These are phyloP conservation scores for Leptosphaerulina australis DNA, from an alignment of 2,329 filamentous ascomycete species.

Conservation along the genomic window DNA sequence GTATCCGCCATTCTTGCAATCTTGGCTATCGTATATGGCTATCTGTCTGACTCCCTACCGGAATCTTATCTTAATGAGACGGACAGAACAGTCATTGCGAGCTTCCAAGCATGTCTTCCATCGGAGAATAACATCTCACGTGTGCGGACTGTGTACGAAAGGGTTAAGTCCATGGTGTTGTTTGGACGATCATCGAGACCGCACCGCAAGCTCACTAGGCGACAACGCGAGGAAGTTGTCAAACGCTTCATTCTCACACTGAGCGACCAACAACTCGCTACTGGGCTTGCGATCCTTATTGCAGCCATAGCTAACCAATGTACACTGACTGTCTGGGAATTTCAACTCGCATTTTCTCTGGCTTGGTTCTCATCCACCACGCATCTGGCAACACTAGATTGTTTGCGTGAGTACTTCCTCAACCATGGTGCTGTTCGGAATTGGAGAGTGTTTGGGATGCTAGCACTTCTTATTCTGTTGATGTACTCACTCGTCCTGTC, in stretches of 20 bases:
- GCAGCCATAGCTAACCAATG: conserved; percentile 26
- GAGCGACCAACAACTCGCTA: conserved; percentile 34
- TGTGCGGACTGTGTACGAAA: background rate
- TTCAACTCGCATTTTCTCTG: conserved; percentile 22
- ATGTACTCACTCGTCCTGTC: conserved; percentile 3
- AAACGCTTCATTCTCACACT: conserved; percentile 33
- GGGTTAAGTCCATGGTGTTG: background rate
- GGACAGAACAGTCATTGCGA: conserved; percentile 17
- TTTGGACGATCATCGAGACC: background rate
- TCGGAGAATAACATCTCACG: background rate
- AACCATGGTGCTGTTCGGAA: conserved; percentile 16
- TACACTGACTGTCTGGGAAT: conserved; percentile 23
- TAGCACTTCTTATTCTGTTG: conserved; percentile 10
- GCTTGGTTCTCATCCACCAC: conserved; percentile 36
- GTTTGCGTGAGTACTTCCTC: conserved; percentile 24
- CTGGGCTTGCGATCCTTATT: conserved; percentile 29
- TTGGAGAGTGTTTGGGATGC: conserved; percentile 18
- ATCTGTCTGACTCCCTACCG: conserved; percentile 25
- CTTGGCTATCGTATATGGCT: conserved; percentile 19
- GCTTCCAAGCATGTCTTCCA: conserved; percentile 11
- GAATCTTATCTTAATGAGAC: conserved; percentile 19
- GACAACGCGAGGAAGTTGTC: conserved; percentile 22
- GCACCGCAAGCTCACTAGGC: conserved; percentile 13
- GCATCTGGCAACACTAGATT: conserved; percentile 28
- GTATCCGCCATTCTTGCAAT: conserved; percentile 23